Percentiles rank a stretch among this genome's conserved stretches.
phyloP scores from a whole-genome alignment of 805 yeast genomes.

The Metschnikowia amazonensis region DNA sequence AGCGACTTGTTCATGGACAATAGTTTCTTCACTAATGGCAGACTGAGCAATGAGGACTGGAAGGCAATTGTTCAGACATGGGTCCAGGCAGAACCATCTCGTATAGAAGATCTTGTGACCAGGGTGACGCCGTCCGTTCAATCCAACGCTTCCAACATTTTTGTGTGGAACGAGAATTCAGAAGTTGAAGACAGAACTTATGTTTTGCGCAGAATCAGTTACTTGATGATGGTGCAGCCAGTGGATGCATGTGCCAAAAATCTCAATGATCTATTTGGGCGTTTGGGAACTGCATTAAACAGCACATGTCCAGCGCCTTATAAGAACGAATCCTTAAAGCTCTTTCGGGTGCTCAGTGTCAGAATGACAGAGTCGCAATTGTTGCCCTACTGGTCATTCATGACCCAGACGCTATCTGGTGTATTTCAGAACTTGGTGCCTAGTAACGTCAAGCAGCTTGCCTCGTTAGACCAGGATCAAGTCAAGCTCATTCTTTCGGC shows the following conservation, averaged over 20 bases:
- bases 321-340: conserved; percentile 45
- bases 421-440: conserved; percentile 41
- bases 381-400: conserved; percentile 63
- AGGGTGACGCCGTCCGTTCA: conserved; percentile 32
- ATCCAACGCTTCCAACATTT: conserved; percentile 56
- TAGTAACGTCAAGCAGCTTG: conserved; percentile 23
- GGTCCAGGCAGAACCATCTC: conserved; percentile 62
- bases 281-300: conserved; percentile 32
- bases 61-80: conserved; percentile 53
- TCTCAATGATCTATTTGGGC: conserved; percentile 44
- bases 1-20: conserved; percentile 63
- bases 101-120: conserved; percentile 47
- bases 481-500: conserved; percentile 49
- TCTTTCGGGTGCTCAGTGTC: conserved; percentile 63
- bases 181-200: conserved; percentile 52
- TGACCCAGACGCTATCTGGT: conserved; percentile 57
- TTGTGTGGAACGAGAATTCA: conserved; percentile 65
- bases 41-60: conserved; percentile 44
- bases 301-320: conserved; percentile 31
- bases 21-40: conserved; percentile 42
- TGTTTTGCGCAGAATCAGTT: conserved; percentile 60
- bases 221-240: conserved; percentile 59
- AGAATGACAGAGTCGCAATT: conserved; percentile 63
- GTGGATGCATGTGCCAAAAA: conserved; percentile 51
- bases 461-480: conserved; percentile 33